Percentiles rank a stretch among this genome's conserved stretches.
Conservation (phyloP, 495 filamentous ascomycete genomes). For the Penicillium dipodomyicola region DNA sequence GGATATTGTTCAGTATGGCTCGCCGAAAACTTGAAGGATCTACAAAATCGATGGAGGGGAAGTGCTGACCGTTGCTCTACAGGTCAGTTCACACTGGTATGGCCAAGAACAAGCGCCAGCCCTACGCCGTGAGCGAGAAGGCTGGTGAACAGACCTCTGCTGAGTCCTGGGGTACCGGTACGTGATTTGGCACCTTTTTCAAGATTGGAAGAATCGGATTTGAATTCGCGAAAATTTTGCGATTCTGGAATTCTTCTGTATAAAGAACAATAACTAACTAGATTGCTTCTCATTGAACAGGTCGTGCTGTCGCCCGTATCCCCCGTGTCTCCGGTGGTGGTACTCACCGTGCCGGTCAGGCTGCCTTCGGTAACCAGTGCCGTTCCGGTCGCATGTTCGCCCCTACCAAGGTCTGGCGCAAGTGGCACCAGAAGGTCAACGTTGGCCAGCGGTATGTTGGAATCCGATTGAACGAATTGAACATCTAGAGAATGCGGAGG, state of each 20-base stretch:
- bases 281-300: constrained; percentile 43
- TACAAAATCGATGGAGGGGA: constrained; percentile 17
- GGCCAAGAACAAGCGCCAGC: constrained; percentile 99
- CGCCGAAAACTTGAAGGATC: constrained; percentile 17
- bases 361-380: constrained; percentile 99
- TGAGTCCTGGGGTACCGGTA: constrained; percentile 99
- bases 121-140: constrained; percentile 99
- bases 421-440: constrained; percentile 99
- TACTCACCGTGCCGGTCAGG: constrained; percentile 99
- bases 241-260: constrained; percentile 2
- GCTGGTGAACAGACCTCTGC: constrained; percentile 99
- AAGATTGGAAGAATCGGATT: constrained; percentile 15
- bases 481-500: constrained; percentile 12
- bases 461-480: background rate
- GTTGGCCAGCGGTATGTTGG: constrained; percentile 79
- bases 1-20: constrained; percentile 89
- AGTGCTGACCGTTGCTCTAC: constrained; percentile 40
- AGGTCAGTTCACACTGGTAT: constrained; percentile 93
- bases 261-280: constrained; percentile 24
- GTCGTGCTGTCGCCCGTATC: constrained; percentile 99
- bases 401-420: constrained; percentile 99
- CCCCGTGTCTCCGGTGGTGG: constrained; percentile 99
- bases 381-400: constrained; percentile 99
- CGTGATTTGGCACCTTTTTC: constrained; percentile 43
- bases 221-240: constrained; percentile 14